These are phyloP conservation scores for Diaporthe batatas DNA, from an alignment of 2,329 filamentous ascomycete genomes.

Conservation along the genomic window DNA sequence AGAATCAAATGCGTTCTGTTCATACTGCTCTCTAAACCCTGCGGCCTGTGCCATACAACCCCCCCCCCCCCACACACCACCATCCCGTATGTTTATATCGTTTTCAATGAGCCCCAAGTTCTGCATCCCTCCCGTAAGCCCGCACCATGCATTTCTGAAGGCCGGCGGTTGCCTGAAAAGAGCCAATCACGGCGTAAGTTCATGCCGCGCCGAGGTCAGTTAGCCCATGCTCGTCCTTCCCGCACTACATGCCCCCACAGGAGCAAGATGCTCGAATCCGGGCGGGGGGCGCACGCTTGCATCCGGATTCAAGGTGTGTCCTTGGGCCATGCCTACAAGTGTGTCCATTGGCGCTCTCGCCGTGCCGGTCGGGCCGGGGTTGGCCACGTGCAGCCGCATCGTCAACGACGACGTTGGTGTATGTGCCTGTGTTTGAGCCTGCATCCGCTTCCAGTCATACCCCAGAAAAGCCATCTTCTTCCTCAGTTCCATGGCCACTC, in stretches of 20 bases:
- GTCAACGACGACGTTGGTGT: conserved; percentile 28
- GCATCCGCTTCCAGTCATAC: conserved; percentile 81
- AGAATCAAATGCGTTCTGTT: conserved; percentile 40
- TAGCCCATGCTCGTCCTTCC: conserved; percentile 36
- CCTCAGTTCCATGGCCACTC: conserved; percentile 80
- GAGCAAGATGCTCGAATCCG: conserved; percentile 39
- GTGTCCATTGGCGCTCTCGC: not conserved
- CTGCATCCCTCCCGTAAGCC: not conserved
- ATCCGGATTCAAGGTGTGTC: not conserved
- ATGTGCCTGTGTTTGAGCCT: conserved; percentile 18
- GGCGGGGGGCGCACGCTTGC: conserved; percentile 6
- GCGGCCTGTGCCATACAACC: conserved; percentile 18
- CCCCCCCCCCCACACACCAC: not conserved
- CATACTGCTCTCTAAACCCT: conserved; percentile 37
- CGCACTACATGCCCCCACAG: conserved; percentile 43
- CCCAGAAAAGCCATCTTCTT: conserved; percentile 89
- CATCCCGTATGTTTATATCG: conserved; percentile 3
- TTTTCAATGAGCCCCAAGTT: not conserved
- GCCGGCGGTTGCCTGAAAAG: too few relatives aligned
- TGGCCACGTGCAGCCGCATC: not conserved
- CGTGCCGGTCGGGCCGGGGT: not conserved
- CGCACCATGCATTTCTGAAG: not conserved
- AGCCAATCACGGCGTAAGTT: not conserved
- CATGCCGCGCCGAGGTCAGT: not conserved
- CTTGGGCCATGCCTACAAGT: not conserved